Conservation (phyloP, 345 rosid genomes). For the Brassica napus region DNA sequence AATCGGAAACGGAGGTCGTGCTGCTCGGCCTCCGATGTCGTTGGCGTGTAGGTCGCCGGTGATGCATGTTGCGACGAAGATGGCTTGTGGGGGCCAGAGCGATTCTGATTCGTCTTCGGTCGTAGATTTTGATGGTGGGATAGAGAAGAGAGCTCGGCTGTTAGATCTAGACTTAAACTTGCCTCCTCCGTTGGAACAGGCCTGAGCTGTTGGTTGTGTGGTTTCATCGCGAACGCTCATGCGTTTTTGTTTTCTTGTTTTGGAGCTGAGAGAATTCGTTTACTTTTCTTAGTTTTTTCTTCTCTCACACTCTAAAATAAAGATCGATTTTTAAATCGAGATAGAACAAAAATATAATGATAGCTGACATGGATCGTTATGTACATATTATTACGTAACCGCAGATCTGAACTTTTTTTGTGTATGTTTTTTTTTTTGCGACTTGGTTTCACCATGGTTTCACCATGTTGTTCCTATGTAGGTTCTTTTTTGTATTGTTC, state of each 20-base stretch:
- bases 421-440: conserved; percentile 34
- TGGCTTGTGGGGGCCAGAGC: conserved; percentile 44
- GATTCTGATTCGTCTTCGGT: conserved; percentile 71
- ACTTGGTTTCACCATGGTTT: conserved; percentile 41
- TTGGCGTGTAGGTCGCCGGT: conserved; percentile 19
- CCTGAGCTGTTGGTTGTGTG: conserved; percentile 41
- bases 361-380: conserved; percentile 43
- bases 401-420: conserved; percentile 37
- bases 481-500: background rate
- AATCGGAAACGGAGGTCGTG: conserved; percentile 32
- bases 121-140: conserved; percentile 51
- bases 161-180: conserved; percentile 68
- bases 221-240: conserved; percentile 22
- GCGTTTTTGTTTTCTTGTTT: conserved; percentile 12
- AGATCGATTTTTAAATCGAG: conserved; percentile 25
- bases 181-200: conserved; percentile 64
- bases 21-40: conserved; percentile 13
- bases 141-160: conserved; percentile 38
- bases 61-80: conserved; percentile 35
- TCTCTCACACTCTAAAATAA: conserved; percentile 8
- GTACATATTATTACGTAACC: conserved; percentile 45
- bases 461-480: conserved; percentile 33
- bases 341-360: conserved; percentile 26
- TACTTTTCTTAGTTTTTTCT: background rate
- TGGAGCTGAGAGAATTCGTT: conserved; percentile 28